phyloP scores from a whole-genome alignment of 2,329 filamentous ascomycete species.

The Ceratocystiopsis brevicomis region DNA sequence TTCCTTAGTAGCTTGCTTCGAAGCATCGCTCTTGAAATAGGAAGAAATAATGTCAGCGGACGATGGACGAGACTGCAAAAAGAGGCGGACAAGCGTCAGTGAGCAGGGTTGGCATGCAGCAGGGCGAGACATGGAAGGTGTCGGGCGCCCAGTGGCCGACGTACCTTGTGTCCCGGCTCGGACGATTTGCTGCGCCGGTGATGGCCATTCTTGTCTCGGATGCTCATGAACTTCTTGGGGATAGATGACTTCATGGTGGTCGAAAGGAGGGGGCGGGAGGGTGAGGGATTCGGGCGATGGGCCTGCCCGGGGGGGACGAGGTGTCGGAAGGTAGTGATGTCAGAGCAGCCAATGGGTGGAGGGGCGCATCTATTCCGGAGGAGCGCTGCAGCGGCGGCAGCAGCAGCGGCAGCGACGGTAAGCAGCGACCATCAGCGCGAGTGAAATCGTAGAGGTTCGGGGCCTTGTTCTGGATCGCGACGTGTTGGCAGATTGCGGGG shows the following conservation, averaged over 20 bases:
- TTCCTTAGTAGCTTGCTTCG: slow-evolving; percentile 36
- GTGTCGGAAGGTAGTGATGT: too few species aligned
- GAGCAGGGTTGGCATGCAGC: slow-evolving; percentile 4
- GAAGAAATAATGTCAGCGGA: slow-evolving; percentile 40
- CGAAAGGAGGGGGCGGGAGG: neutral
- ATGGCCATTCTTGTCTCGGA: slow-evolving; percentile 43
- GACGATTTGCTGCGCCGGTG: slow-evolving; percentile 37
- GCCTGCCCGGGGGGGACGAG: too few species aligned
- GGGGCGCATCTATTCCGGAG: neutral
- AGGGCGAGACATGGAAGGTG: neutral
- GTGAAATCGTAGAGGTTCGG: too few species aligned
- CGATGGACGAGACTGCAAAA: slow-evolving; percentile 27
- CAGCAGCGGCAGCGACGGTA: neutral
- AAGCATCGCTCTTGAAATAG: slow-evolving; percentile 43
- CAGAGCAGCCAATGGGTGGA: too few species aligned
- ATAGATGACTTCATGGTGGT: slow-evolving; percentile 31
- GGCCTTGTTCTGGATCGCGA: too few species aligned
- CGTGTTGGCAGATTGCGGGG: too few species aligned
- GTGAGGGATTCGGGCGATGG: too few species aligned
- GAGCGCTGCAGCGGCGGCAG: neutral
- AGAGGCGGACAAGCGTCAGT: neutral
- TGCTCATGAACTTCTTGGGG: slow-evolving; percentile 48
- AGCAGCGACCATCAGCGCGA: neutral
- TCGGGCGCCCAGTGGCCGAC: neutral
- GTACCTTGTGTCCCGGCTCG: slow-evolving; percentile 34